Conservation (phyloP, 1,284 basidiomycete genomes). For the Boletellus dicymbophilus region DNA sequence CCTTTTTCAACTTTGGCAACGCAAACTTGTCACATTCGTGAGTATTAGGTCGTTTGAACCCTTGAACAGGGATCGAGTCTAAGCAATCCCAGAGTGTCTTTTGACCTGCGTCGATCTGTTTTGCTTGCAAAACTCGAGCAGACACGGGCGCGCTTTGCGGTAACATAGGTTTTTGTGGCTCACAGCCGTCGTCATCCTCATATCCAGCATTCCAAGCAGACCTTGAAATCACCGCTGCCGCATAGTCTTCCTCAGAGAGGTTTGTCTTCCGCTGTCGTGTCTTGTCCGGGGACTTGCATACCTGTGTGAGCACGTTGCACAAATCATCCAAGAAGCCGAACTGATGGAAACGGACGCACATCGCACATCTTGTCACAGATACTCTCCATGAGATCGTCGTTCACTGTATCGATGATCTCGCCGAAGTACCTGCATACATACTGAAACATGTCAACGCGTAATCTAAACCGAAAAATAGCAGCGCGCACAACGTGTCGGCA, state of each 20-base stretch:
- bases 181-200: slow-evolving; percentile 28
- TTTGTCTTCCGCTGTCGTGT: slow-evolving; percentile 47
- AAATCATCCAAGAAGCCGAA: background rate
- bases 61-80: slow-evolving; percentile 14
- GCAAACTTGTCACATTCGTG: slow-evolving; percentile 8
- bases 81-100: slow-evolving; percentile 27
- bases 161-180: background rate
- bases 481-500: slow-evolving; percentile 76
- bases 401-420: slow-evolving; percentile 60
- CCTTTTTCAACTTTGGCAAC: slow-evolving; percentile 37
- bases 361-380: slow-evolving; percentile 87
- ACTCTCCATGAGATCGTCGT: slow-evolving; percentile 46
- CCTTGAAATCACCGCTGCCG: slow-evolving; percentile 28
- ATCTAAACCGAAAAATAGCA: background rate
- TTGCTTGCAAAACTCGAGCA: background rate
- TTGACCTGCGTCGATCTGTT: slow-evolving; percentile 10
- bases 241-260: slow-evolving; percentile 51
- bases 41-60: slow-evolving; percentile 26
- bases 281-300: slow-evolving; percentile 77
- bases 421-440: slow-evolving; percentile 85
- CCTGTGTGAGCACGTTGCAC: slow-evolving; percentile 38
- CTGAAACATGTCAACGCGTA: slow-evolving; percentile 36
- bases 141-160: slow-evolving; percentile 3
- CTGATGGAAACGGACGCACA: slow-evolving; percentile 44
- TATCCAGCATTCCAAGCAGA: slow-evolving; percentile 21